A percentile compares a stretch with the other conserved stretches of the same genome.
phyloP scores from a whole-genome alignment of 1,284 basidiomycete species.

The Trichosporon sp. region DNA sequence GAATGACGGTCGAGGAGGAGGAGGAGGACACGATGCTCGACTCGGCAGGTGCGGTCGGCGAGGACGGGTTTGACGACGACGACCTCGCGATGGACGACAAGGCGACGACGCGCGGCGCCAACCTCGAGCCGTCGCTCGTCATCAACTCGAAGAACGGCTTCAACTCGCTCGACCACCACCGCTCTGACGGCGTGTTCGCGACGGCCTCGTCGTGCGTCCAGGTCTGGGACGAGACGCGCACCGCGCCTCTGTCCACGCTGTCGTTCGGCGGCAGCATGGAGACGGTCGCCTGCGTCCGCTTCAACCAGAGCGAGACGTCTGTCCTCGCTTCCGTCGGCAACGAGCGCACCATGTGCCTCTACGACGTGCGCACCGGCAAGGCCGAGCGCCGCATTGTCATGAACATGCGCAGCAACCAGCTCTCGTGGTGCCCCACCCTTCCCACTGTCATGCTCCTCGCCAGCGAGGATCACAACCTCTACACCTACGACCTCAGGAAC shows the following conservation, averaged over 20 bases:
- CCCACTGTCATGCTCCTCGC: conserved; percentile 87
- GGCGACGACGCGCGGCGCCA: conserved; percentile 36
- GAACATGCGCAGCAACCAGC: conserved; percentile 82
- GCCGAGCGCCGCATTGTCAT: conserved; percentile 86
- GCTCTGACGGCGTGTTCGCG: conserved; percentile 79
- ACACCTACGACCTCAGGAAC: conserved; percentile 94
- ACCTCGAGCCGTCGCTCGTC: conserved; percentile 60
- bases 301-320: conserved; percentile 90
- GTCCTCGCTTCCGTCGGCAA: conserved; percentile 90
- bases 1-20: conserved; percentile 39
- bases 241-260: conserved; percentile 70
- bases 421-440: conserved; percentile 93
- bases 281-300: conserved; percentile 79
- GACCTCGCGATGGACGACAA: conserved; percentile 44
- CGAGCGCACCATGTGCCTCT: conserved; percentile 91
- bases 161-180: conserved; percentile 93
- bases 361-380: conserved; percentile 93
- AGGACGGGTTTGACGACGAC: conserved; percentile 42
- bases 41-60: conserved; percentile 42
- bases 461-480: conserved; percentile 96
- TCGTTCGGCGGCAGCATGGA: conserved; percentile 78
- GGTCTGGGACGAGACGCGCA: conserved; percentile 95
- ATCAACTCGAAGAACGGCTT: conserved; percentile 80
- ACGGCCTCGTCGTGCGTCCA: conserved; percentile 91
- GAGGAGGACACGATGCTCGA: conserved; percentile 45